Evolutionary conservation across 208 protist species (phyloP), one percentile per base, ranked within the genome.

Genomic region (Angomonas desouzai): DNA sequence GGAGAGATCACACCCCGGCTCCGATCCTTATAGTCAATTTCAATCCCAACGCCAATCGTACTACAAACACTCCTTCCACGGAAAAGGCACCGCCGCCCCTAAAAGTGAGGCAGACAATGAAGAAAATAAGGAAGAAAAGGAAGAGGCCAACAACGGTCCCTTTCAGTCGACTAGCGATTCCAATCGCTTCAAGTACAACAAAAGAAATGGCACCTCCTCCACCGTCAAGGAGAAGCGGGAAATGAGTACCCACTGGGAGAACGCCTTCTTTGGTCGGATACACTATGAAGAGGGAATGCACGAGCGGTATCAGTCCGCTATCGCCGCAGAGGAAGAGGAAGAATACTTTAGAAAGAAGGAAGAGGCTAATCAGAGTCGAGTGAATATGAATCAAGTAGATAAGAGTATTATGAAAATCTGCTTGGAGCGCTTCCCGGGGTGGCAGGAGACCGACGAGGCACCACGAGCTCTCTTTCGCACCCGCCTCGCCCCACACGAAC

Each of bases 241-340:
- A 22, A 68, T 91, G 25, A 64, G 69, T 3, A 56, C 69, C 58
- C 70, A 81, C 33, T 95, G 89, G 89, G 89, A 92, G 55, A 92
- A 90, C 55, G 87, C 89, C 28, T 95, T 95, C 57, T 90, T 91
- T 71, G 84, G 84, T 23, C 77, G 84, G 22, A 60, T 89, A 62
- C 85, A 91, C 67, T 92, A 79, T 66, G 89, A 95, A 29, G 59
- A 78, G 1, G 84, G 86, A 11, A 95, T 95, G 89, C 89, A 85
- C 57, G 77, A 83, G 53, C 74, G 77, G 3, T 95, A 81, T 51
- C 55, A 65, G 2, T 57, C 71, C 13, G 89, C 85, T 0, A 38
- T 86, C 20, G 75, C 75, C 16, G 65, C 68, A 6, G 83, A 92
- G 58, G 82, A 88, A 23, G 66, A 66, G 30, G 78, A 74, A 57